Evolutionary conservation across 768 basidiomycete species (phyloP), one percentile per base, ranked within the genome.

Genomic region (Auricularia sp.): DNA sequence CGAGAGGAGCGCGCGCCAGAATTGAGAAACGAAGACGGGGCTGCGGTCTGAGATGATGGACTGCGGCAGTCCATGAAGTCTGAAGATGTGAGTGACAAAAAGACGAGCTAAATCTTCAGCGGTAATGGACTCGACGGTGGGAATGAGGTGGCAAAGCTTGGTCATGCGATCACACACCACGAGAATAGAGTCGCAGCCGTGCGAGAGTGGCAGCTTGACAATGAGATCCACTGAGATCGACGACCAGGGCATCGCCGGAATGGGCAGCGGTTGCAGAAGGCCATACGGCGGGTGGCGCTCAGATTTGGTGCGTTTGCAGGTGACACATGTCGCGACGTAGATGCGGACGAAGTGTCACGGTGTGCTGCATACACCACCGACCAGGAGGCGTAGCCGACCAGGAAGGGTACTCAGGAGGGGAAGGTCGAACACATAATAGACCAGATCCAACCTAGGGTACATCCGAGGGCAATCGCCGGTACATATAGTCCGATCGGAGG

Each of bases 21-120:
- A 64, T 14, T 21, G 21, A 6, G 54, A 61, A 14, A 54, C 23
- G 23, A 54, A 54, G 16, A 11, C 68, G 0, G 72, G 63, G 2
- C 72, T 75, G 3, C 70, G 65, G 43, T 77, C 75, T 7, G 67
- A 68, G 2, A 75, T 72, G 53, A 76, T 66, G 11, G 69, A 67
- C 0, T 10, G 1, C 0, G 76, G 75, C 0, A 74, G 54, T 0
- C 77, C 76, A 64, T 79, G 76, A 33, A 72, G 63, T 18, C 67
- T 67, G 64, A 74, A 80, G 36, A 80, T 70, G 36, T 72, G 70
- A 23, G 74, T 67, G 14, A 79, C 72, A 67, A 78, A 81, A 1
- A 80, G 61, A 75, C 64, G 75, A 64, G 23, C 79, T 68, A 79
- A 68, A 18, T 76, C 72, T 1, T 66, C 60, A 0, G 78, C 68